Base-by-base conservation (phyloP, 192 early-diverging fungal species). In the Linnemannia hyalina region DNA sequence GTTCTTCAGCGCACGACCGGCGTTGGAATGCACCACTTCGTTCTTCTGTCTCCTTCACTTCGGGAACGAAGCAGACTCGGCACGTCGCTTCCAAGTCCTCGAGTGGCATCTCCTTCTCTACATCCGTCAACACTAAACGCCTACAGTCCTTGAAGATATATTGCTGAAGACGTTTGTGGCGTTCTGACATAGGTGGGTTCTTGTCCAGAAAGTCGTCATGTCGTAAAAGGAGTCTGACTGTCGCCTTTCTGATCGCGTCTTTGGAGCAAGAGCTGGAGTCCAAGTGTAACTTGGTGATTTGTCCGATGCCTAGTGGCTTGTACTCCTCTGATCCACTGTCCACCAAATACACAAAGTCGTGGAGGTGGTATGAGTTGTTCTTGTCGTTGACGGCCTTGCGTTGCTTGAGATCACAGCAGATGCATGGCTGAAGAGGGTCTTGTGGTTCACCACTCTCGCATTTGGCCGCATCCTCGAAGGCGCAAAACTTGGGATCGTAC, bases 271-370 rank as follows among this genome's bases (percentile, higher is more conserved):
- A 72, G n/a, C 46, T 54, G 10, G 10, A 29, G 41, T 71, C 20
- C 5, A 41, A 68, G 16, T 44, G 74, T 41, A 93, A 81, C 35
- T 81, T 82, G 22, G 86, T 54, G 73, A 94, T 90, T 29, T 93
- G 91, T 4, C 89, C 93, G 49, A 94, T 90, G 38, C 87, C 79
- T 82, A 93, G 93, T 26, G 93, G 91, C 68, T 82, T 80, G n/a
- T 36, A 32, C 3, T 54, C 26, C 32, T 85, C 80, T 23, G 42
- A 75, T 40, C 82, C 70, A 63, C 88, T 84, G 23, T 92, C 88
- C 29, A 88, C 87, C 15, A 94, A 78, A 54, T 93, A 95, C 0
- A 92, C 91, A 54, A 91, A 91, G 74, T 95, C 94, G 46, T 88
- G 46, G 29, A 81, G 75, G 65, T 92, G 93, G 42, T 94, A 95